These are phyloP conservation scores for Terfezia boudieri DNA, from an alignment of 495 filamentous ascomycete genomes.

Conservation along the genomic window DNA sequence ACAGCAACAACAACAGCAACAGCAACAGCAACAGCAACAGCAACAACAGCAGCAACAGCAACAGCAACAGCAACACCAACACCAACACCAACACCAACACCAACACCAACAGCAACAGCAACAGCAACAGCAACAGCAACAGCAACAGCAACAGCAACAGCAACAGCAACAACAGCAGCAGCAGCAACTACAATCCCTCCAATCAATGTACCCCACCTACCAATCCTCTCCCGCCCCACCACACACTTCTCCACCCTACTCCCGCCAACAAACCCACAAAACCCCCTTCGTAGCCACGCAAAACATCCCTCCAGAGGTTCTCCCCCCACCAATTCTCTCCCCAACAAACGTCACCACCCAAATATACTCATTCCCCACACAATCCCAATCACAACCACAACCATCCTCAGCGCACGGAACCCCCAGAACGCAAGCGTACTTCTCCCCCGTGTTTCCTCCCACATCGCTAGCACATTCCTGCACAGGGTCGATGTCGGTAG, in stretches of 20 bases:
- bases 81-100: neutral
- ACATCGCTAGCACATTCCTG: constrained; percentile 19
- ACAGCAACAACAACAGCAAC: neutral
- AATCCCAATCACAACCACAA: neutral
- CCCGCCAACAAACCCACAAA: neutral
- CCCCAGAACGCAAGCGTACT: neutral
- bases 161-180: neutral
- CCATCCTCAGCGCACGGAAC: neutral
- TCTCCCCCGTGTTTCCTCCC: constrained; percentile 21
- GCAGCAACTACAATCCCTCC: neutral
- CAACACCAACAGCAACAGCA: neutral
- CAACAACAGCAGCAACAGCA: neutral
- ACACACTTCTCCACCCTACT: neutral
- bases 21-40: neutral
- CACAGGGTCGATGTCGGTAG: too few relatives aligned
- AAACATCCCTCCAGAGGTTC: neutral
- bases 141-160: neutral
- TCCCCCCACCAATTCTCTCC: neutral
- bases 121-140: neutral
- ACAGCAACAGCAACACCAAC: neutral
- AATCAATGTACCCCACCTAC: neutral
- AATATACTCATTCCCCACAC: neutral
- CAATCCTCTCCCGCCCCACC: neutral
- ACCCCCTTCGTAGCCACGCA: neutral
- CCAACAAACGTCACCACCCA: neutral